phyloP scores from a whole-genome alignment of 2,329 filamentous ascomycete genomes.

The Alternaria sp. region DNA sequence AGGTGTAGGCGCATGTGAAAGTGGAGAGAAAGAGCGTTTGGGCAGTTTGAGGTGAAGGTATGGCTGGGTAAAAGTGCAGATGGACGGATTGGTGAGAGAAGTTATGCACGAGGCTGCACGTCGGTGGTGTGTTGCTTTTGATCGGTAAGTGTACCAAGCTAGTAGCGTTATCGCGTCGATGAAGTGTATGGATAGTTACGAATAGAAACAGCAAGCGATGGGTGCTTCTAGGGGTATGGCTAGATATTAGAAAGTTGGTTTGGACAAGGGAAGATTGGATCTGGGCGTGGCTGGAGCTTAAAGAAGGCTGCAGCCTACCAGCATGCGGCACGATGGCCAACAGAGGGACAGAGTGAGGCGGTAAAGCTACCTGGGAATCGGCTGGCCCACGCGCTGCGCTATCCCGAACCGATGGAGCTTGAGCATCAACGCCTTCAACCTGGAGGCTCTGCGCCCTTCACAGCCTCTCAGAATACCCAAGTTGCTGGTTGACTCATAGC shows the following conservation, averaged over 20 bases:
- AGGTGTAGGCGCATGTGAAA: constrained; percentile 22
- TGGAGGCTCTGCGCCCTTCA: constrained; percentile 21
- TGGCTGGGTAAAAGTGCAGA: constrained; percentile 10
- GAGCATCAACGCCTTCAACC: constrained; percentile 17
- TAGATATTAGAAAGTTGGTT: constrained; percentile 2
- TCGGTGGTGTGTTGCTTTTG: constrained; percentile 13
- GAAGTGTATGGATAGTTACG: not conserved
- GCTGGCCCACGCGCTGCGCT: constrained; percentile 26
- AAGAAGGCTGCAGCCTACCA: constrained; percentile 33
- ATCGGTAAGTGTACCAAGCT: constrained; percentile 14
- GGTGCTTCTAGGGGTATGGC: not conserved
- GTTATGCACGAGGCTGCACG: constrained; percentile 24
- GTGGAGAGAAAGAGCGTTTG: constrained; percentile 7
- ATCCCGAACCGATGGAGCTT: constrained; percentile 15
- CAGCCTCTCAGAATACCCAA: not conserved
- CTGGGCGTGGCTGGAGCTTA: constrained; percentile 35
- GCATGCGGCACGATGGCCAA: constrained; percentile 23
- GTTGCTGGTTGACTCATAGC: constrained; percentile 19
- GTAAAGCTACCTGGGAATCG: constrained; percentile 29
- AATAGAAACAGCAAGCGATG: not conserved
- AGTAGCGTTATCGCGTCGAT: constrained; percentile 5
- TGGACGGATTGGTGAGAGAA: constrained; percentile 2
- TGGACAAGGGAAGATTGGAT: constrained; percentile 10
- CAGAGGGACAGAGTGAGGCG: constrained; percentile 33
- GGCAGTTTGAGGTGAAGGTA: not conserved